Evolutionary conservation across 345 rosid genomes (phyloP), one percentile per base, ranked within the genome.

Genomic region (Durio zibethinus): DNA sequence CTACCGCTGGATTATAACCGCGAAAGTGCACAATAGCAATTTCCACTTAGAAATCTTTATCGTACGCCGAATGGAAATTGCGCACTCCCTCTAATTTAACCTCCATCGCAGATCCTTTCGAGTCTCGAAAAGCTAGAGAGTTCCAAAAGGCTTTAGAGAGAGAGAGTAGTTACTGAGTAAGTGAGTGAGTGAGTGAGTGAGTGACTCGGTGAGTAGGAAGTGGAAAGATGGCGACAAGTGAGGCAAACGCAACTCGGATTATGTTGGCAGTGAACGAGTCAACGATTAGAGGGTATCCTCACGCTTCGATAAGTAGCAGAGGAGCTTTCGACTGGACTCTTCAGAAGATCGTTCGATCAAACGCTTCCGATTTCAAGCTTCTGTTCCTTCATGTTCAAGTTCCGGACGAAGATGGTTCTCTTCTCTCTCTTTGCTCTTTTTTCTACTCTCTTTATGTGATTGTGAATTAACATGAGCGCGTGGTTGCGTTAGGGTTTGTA

Each of bases 311-410:
- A 31, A 96, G 99, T 79, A 85, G 98, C 90, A 87, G 77, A 60
- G 89, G 97, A 60, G 99, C 99, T 36, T 96, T 93, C 84, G 97
- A 91, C 65, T 96, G 99, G 99, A 90, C 93, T 38, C 83, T 93
- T 77, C 77, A 86, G 80, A 96, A 93, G 93, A 92, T 96, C 80
- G 90, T 96, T 31, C 89, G 93, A 57, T 87, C 92, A 10, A 96
- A 93, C 74, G 82, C 90, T 36, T 54, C 91, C 43, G 98, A 90
- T 20, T 96, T 92, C 88, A 91, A 84, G 86, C 89, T 96, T 75
- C 97, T 93, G 59, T 93, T 96, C 84, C 93, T 96, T 82, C 99
- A 92, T 52, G 99, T 90, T 47, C 99, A 93, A 87, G 97, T 93
- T 65, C 97, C 93, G 29, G 98, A 96, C 80, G 97, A 90, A 89